These are phyloP conservation scores for Lipomyces orientalis DNA, from an alignment of 805 yeast genomes.

Conservation along the genomic window DNA sequence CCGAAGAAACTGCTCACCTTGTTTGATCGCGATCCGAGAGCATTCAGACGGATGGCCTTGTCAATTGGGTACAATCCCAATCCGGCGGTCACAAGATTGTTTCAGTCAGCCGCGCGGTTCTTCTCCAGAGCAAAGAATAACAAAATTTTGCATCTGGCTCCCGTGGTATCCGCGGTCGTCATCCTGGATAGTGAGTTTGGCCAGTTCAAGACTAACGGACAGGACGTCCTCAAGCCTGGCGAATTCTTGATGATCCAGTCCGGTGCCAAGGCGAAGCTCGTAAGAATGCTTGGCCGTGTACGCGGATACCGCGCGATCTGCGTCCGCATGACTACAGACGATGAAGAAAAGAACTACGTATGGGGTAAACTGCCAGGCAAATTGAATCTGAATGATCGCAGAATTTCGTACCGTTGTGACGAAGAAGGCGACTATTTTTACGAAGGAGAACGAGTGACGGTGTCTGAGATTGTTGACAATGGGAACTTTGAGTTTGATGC, in stretches of 20 bases:
- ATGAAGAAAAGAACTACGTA: background rate
- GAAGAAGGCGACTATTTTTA: background rate
- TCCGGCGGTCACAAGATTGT: background rate
- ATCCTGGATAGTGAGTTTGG: background rate
- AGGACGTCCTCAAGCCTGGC: background rate
- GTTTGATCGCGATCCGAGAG: background rate
- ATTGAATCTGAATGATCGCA: background rate
- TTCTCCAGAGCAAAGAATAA: background rate
- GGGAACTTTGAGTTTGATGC: background rate
- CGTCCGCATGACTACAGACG: background rate
- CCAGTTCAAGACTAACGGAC: constrained; percentile 3
- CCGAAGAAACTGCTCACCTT: background rate
- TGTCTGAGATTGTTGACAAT: background rate
- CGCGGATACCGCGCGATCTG: background rate
- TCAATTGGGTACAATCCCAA: background rate
- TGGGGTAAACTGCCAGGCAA: background rate
- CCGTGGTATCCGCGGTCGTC: background rate
- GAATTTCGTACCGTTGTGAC: background rate
- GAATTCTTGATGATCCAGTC: background rate
- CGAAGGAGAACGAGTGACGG: background rate
- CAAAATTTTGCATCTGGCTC: background rate
- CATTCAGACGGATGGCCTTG: background rate
- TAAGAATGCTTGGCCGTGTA: background rate
- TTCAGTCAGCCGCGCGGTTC: background rate
- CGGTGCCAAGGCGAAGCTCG: constrained; percentile 1